Percentiles rank a stretch among this genome's conserved stretches.
Conservation (phyloP, 1,139 yeast genomes). For the Zygoascus meyerae region DNA sequence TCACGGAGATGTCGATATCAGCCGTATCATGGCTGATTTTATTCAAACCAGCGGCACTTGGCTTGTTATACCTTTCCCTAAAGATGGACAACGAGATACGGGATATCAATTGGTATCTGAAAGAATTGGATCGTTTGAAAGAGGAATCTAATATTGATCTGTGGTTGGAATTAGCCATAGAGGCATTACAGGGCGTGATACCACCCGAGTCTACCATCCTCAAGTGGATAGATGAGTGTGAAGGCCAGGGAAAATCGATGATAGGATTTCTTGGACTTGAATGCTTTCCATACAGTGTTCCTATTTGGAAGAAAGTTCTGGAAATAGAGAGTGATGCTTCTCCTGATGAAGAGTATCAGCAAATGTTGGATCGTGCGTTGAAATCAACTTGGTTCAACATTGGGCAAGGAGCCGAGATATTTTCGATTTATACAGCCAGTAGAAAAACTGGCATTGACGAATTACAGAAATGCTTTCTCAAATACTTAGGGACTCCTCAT, state of each 20-base stretch:
- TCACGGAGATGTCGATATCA: background rate
- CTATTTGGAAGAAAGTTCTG: slow-evolving; percentile 22
- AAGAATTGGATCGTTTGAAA: no score
- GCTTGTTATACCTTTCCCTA: no score
- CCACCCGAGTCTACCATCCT: slow-evolving; percentile 23
- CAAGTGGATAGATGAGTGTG: slow-evolving; percentile 26
- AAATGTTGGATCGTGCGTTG: slow-evolving; percentile 13
- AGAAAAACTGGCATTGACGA: no score
- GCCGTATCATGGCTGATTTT: background rate
- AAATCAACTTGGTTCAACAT: slow-evolving; percentile 6
- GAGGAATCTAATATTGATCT: background rate
- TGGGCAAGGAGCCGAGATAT: background rate
- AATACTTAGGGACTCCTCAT: slow-evolving; percentile 44
- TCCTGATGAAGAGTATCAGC: slow-evolving; percentile 8
- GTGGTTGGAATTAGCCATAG: background rate
- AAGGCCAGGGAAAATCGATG: background rate
- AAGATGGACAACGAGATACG: no score
- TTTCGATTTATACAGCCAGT: no score
- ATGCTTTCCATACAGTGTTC: slow-evolving; percentile 8
- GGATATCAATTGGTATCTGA: background rate
- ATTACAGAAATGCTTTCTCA: slow-evolving; percentile 27
- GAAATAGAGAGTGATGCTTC: slow-evolving; percentile 14
- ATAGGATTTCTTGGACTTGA: no score
- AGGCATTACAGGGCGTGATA: background rate
- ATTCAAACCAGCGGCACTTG: no score